Evolutionary conservation across 768 basidiomycete genomes (phyloP), one percentile per base, ranked within the genome.

Genomic region (Calocybe gangraenosa): DNA sequence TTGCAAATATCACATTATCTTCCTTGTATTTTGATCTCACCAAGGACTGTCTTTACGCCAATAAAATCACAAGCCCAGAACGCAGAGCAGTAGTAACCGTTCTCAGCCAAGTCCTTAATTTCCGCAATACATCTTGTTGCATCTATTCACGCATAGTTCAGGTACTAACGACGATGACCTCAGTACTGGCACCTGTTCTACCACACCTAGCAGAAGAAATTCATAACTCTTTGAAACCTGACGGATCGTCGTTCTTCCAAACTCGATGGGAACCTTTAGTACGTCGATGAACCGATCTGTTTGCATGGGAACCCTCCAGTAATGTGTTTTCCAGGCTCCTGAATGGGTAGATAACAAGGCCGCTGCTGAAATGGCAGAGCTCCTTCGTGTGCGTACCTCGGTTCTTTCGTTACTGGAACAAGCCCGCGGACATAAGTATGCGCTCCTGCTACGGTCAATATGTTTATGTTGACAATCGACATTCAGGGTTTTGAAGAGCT

Each of bases 141-240:
- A 3, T 39, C 30, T 30, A 13, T 14, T 39, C 10, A 28, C 0
- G 31, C 5, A 21, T 31, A 11, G 14, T 18, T 46, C 40, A 93
- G 88, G 70, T 83, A 31, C 63, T 94, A 40, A 65, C 69, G 21
- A 82, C 79, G 2, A 76, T 91, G 65, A 79, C 79, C 1, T 74
- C 73, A 2, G 73, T 91, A 2, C 68, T 93, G 37, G 88, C 91
- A 0, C 95, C 95, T 0, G 81, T 97, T 20, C 70, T 91, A 2
- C 95, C 95, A 7, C 88, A 95, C 58, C 76, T 96, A 4, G 87
- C 91, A 0, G 93, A 96, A 64, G 95, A 97, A 62, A 79, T 94
- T 44, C 75, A 88, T 54, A 71, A 76, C 21, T 65, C 70, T 18
- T 52, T 62, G 60, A 60, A 65, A 37, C 53, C 58, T 4, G 58